phyloP scores from a whole-genome alignment of 2,329 filamentous ascomycete genomes.

The Penicillium sp. region DNA sequence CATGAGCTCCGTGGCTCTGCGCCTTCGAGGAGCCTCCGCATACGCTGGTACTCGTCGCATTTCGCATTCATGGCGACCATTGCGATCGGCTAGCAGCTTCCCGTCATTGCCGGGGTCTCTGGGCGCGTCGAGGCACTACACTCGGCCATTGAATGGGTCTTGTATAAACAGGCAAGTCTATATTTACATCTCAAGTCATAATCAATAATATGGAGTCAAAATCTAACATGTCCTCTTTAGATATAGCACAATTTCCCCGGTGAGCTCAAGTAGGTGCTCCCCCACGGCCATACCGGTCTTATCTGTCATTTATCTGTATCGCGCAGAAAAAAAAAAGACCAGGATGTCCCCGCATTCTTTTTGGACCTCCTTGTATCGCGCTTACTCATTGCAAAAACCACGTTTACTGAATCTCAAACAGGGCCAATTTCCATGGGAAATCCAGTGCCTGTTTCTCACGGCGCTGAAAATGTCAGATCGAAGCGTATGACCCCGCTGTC shows the following conservation, averaged over 20 bases:
- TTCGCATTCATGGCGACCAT: constrained; percentile 11
- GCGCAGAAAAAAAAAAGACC: constrained; percentile 20
- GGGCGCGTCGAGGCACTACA: constrained; percentile 16
- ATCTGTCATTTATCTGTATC: constrained; percentile 25
- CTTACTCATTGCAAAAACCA: background rate
- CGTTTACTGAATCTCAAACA: constrained; percentile 20
- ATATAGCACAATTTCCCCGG: constrained; percentile 14
- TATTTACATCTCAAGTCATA: background rate
- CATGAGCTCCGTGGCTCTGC: constrained; percentile 13
- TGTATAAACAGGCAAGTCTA: constrained; percentile 18
- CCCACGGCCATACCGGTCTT: constrained; percentile 16
- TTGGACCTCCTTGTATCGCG: constrained; percentile 4
- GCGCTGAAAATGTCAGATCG: constrained; percentile 19
- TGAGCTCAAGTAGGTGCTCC: constrained; percentile 25
- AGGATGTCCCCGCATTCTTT: constrained; percentile 19
- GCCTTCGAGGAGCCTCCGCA: background rate
- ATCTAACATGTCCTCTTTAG: background rate
- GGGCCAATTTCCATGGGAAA: constrained; percentile 15
- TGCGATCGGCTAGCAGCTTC: constrained; percentile 14
- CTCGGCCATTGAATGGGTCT: constrained; percentile 16
- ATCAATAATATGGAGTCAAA: background rate
- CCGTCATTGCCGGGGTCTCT: constrained; percentile 16
- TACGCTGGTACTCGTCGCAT: constrained; percentile 7
- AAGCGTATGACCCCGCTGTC: constrained; percentile 18
- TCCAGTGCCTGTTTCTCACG: background rate